Evolutionary conservation across 805 yeast species (phyloP).

Genomic region (Pichia ethanolica): DNA sequence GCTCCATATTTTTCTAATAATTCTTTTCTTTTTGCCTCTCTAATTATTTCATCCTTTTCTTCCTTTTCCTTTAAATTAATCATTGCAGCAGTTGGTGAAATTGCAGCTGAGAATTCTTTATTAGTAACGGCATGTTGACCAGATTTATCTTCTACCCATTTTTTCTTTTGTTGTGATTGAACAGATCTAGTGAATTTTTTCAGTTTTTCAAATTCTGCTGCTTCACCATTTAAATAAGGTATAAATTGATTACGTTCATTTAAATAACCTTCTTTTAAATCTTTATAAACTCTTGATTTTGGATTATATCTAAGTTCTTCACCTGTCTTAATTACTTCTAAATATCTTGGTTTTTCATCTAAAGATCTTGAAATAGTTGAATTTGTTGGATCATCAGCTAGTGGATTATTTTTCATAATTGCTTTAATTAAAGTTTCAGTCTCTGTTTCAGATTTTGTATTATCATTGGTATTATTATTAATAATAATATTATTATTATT

Average conservation of each 20-base stretch:
- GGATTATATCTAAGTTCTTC: constrained; percentile 46
- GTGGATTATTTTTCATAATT: constrained; percentile 7
- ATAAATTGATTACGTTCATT: constrained; percentile 42
- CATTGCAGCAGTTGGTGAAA: constrained; percentile 41
- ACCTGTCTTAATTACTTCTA: constrained; percentile 40
- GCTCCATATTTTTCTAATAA: constrained; percentile 35
- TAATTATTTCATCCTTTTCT: constrained; percentile 21
- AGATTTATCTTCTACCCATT: constrained; percentile 13
- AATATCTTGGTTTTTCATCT: constrained; percentile 70
- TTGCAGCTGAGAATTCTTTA: constrained; percentile 26
- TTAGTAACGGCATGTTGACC: constrained; percentile 16
- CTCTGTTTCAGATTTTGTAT: constrained; percentile 20
- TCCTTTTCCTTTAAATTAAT: constrained; percentile 30
- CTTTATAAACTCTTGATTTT: constrained; percentile 37
- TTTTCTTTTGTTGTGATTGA: constrained; percentile 15
- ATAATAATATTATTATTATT: constrained; percentile 14
- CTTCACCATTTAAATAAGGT: constrained; percentile 49
- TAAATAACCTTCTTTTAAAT: constrained; percentile 26
- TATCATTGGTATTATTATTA: neutral
- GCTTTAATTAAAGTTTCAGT: constrained; percentile 12
- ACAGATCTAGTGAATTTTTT: constrained; percentile 36
- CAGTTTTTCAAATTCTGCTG: constrained; percentile 41
- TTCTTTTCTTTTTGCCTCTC: constrained; percentile 25
- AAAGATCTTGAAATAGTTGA: constrained; percentile 51
- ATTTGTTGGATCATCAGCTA: constrained; percentile 12